Percentiles rank a stretch among this genome's conserved stretches.
Evolutionary conservation across 2,329 filamentous ascomycete genomes (phyloP).

Genomic region (Myriosclerotinia curreyana): DNA sequence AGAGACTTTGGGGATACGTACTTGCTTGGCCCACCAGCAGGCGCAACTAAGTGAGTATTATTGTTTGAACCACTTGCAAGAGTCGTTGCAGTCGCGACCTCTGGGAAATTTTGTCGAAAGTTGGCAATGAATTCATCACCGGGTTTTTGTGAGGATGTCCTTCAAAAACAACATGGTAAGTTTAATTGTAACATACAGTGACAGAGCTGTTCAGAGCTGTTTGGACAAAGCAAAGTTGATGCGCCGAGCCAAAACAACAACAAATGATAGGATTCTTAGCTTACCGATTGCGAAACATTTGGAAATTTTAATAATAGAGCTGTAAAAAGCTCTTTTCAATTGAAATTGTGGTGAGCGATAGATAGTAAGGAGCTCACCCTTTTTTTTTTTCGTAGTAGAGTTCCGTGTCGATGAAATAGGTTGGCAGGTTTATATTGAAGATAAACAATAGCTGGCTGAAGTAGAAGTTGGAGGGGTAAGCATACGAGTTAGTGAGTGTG

Average conservation of each 20-base stretch:
- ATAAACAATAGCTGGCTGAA: background rate
- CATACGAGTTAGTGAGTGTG: too few relatives aligned
- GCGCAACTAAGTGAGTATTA: conserved; percentile 35
- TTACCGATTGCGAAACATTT: conserved; percentile 43
- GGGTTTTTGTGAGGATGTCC: conserved; percentile 71
- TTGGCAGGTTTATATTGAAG: background rate
- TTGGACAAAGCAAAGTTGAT: background rate
- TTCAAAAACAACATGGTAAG: conserved; percentile 43
- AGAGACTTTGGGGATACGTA: conserved; percentile 24
- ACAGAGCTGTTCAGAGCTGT: background rate
- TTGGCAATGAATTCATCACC: conserved; percentile 78
- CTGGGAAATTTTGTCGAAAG: conserved; percentile 81
- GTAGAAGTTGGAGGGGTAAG: conserved; percentile 12
- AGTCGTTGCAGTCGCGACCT: conserved; percentile 57
- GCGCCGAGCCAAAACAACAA: conserved; percentile 1
- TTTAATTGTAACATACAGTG: background rate
- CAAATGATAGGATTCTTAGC: conserved; percentile 10
- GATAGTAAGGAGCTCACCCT: background rate
- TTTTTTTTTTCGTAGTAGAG: background rate
- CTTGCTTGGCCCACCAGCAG: conserved; percentile 31
- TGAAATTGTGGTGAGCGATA: background rate
- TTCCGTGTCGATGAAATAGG: background rate
- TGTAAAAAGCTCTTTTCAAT: conserved; percentile 28
- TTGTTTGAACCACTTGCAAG: conserved; percentile 43
- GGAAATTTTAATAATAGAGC: conserved; percentile 28